phyloP scores from a whole-genome alignment of 768 basidiomycete species.

The Ramaria rubella region DNA sequence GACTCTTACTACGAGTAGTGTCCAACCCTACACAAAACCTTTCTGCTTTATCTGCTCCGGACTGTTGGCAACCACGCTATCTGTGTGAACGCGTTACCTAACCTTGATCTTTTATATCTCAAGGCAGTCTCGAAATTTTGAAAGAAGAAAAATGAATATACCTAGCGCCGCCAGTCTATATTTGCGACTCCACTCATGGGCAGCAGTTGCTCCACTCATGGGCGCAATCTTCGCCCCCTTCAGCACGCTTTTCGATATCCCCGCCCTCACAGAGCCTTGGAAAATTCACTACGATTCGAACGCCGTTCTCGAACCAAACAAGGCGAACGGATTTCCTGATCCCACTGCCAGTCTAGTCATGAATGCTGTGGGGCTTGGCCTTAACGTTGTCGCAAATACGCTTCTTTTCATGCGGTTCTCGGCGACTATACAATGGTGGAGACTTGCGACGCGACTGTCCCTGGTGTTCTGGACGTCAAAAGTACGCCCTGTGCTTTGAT shows the following conservation, averaged over 20 bases:
- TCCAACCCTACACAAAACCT: no score
- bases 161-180: no score
- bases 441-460: constrained; percentile 19
- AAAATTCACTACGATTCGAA: constrained; percentile 12
- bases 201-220: constrained; percentile 19
- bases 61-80: no score
- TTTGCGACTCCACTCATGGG: neutral
- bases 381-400: constrained; percentile 29
- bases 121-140: no score
- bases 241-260: constrained; percentile 29
- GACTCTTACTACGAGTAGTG: no score
- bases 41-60: no score
- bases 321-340: constrained; percentile 18
- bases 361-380: constrained; percentile 15
- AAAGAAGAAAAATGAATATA: no score
- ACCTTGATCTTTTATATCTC: no score
- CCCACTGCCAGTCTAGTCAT: constrained; percentile 16
- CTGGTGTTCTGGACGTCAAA: constrained; percentile 27
- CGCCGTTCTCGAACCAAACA: constrained; percentile 12
- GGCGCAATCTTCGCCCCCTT: constrained; percentile 30
- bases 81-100: no score
- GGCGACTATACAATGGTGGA: constrained; percentile 19
- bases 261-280: constrained; percentile 25
- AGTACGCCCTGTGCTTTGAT: constrained; percentile 9
- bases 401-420: constrained; percentile 29